Evolutionary conservation across 257 asterid genomes (phyloP).

Genomic region (Scutellaria baicalensis): DNA sequence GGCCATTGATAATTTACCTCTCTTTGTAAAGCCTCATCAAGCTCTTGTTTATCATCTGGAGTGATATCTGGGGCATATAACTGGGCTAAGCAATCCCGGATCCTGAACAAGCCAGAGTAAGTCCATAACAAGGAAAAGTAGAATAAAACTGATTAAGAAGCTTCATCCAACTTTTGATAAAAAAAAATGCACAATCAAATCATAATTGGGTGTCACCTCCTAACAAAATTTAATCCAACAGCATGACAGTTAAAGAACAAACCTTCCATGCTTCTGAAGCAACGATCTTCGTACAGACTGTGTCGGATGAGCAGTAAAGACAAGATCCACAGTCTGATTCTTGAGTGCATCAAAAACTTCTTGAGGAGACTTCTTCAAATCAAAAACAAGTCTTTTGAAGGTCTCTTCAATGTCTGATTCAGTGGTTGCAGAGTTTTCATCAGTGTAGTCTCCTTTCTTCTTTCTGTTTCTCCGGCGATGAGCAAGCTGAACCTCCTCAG

Average conservation of each 20-base stretch:
- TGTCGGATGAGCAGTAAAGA: slow-evolving; percentile 57
- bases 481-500: slow-evolving; percentile 62
- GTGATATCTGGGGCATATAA: slow-evolving; percentile 45
- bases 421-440: slow-evolving; percentile 54
- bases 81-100: slow-evolving; percentile 48
- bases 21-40: slow-evolving; percentile 51
- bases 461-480: slow-evolving; percentile 38
- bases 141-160: neutral
- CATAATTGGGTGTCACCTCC: neutral
- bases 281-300: slow-evolving; percentile 52
- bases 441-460: slow-evolving; percentile 53
- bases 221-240: neutral
- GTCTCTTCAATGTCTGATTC: slow-evolving; percentile 65
- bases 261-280: slow-evolving; percentile 65
- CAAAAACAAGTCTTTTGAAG: slow-evolving; percentile 43
- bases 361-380: slow-evolving; percentile 52
- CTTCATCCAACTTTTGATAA: neutral
- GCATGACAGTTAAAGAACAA: neutral
- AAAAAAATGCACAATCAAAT: neutral
- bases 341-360: slow-evolving; percentile 54
- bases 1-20: slow-evolving; percentile 28
- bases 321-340: slow-evolving; percentile 64
- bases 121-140: neutral
- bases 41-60: slow-evolving; percentile 58
- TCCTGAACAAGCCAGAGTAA: slow-evolving; percentile 21